Percentiles rank a stretch among this genome's conserved stretches.
These are phyloP conservation scores for Saccharum spontaneum DNA, from an alignment of 176 grass and related monocot species.

Conservation along the genomic window DNA sequence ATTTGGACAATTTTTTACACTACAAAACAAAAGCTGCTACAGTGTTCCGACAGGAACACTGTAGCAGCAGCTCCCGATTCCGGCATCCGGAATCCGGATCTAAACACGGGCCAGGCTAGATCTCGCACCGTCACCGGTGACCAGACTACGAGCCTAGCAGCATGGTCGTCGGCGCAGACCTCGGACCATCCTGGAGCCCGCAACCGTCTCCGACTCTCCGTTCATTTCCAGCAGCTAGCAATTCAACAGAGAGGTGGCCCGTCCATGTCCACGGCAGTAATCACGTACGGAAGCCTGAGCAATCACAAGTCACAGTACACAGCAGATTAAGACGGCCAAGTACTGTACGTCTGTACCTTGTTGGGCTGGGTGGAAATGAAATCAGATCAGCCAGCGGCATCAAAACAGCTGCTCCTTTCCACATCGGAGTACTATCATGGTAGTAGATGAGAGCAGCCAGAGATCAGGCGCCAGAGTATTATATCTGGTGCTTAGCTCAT, in stretches of 20 bases:
- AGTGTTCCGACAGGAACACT: no score
- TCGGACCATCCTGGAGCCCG: no score
- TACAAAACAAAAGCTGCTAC: no score
- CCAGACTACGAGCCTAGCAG: no score
- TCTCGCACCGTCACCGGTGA: no score
- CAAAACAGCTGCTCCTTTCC: neutral
- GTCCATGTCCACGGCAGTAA: slow-evolving; percentile 15
- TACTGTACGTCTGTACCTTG: neutral
- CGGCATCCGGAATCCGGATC: no score
- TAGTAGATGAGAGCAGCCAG: neutral
- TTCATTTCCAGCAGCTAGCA: no score
- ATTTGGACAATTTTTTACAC: no score
- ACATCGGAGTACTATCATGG: neutral
- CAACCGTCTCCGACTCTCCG: no score
- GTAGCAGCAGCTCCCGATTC: no score
- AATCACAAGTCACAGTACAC: neutral
- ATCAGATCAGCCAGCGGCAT: neutral
- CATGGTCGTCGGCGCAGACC: no score
- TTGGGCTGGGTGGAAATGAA: neutral
- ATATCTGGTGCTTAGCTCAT: slow-evolving; percentile 4
- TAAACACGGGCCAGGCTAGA: no score
- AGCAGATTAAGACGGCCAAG: slow-evolving; percentile 2
- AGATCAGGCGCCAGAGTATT: neutral
- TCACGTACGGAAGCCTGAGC: neutral
- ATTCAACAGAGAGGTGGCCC: neutral